These are phyloP conservation scores for Calocybe indica DNA, from an alignment of 768 basidiomycete genomes.

Conservation along the genomic window DNA sequence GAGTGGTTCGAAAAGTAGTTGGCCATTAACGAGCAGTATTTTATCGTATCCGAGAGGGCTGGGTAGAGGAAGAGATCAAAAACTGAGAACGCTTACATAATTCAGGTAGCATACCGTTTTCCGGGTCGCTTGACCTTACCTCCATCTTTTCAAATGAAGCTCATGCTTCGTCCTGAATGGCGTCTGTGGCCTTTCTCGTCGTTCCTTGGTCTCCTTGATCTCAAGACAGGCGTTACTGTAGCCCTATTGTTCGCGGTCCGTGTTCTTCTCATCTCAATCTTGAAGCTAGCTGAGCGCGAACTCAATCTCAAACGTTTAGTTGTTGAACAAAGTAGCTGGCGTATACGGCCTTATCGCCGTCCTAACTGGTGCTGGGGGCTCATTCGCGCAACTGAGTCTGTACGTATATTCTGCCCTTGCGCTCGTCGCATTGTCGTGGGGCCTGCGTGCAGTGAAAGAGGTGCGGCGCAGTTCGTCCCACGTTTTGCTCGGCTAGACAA, in stretches of 20 bases:
- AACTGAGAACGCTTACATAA: background rate
- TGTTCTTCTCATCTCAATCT: conserved; percentile 9
- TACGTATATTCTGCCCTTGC: conserved; percentile 90
- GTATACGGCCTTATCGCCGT: conserved; percentile 94
- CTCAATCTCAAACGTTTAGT: conserved; percentile 30
- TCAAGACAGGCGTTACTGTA: conserved; percentile 90
- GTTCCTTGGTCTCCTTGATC: conserved; percentile 82
- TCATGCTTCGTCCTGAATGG: conserved; percentile 79
- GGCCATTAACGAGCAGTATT: conserved; percentile 36
- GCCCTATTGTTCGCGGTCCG: conserved; percentile 85
- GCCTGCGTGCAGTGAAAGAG: conserved; percentile 76
- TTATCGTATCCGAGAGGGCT: background rate
- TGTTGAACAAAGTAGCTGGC: conserved; percentile 97
- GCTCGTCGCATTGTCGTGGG: conserved; percentile 80
- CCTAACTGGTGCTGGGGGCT: conserved; percentile 85
- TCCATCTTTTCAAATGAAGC: conserved; percentile 47
- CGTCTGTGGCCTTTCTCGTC: conserved; percentile 77
- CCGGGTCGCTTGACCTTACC: background rate
- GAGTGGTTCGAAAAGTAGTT: conserved; percentile 85
- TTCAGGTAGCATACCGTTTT: background rate
- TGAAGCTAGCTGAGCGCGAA: conserved; percentile 4
- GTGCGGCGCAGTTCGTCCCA: conserved; percentile 38
- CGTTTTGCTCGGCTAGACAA: conserved; percentile 4
- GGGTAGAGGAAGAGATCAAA: background rate
- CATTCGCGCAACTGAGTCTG: conserved; percentile 86